A percentile compares a stretch with the other conserved stretches of the same genome.
Evolutionary conservation across 2,329 filamentous ascomycete species (phyloP).

Genomic region (Cordyceps farinosa): DNA sequence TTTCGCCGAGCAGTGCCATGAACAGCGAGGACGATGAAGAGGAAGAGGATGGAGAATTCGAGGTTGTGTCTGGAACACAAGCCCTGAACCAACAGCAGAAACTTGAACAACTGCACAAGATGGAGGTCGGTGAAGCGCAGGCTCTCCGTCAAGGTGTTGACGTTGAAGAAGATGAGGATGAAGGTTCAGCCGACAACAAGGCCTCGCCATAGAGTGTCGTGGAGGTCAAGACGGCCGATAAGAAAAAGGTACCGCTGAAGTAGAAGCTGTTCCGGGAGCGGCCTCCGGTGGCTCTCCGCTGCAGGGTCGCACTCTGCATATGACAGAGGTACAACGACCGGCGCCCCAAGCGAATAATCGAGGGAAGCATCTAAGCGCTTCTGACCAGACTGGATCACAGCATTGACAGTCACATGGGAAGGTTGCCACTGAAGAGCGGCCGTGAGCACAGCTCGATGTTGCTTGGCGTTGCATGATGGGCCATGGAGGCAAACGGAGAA

Average conservation of each 20-base stretch:
- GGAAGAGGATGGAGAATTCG: slow-evolving; percentile 41
- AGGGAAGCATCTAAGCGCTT: background rate
- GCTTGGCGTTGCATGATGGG: background rate
- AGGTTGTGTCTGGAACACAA: slow-evolving; percentile 43
- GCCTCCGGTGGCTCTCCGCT: background rate
- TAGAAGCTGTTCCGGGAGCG: background rate
- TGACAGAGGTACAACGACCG: background rate
- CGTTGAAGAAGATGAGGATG: slow-evolving; percentile 37
- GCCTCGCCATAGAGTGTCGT: background rate
- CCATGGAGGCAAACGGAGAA: background rate
- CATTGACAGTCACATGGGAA: background rate
- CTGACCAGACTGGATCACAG: too few species aligned
- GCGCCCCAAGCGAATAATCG: background rate
- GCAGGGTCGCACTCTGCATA: background rate
- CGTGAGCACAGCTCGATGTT: background rate
- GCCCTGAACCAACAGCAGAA: slow-evolving; percentile 46
- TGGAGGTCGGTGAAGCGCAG: slow-evolving; percentile 57
- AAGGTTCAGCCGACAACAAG: slow-evolving; percentile 18
- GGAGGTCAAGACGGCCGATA: background rate
- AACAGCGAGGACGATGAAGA: slow-evolving; percentile 34
- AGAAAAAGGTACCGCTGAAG: background rate
- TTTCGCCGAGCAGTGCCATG: slow-evolving; percentile 34
- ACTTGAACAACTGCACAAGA: slow-evolving; percentile 51
- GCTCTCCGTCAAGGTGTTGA: slow-evolving; percentile 43
- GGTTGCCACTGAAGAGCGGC: background rate